Base-by-base conservation (phyloP, 2,329 filamentous ascomycete genomes). In the Samsoniella hepiali region DNA sequence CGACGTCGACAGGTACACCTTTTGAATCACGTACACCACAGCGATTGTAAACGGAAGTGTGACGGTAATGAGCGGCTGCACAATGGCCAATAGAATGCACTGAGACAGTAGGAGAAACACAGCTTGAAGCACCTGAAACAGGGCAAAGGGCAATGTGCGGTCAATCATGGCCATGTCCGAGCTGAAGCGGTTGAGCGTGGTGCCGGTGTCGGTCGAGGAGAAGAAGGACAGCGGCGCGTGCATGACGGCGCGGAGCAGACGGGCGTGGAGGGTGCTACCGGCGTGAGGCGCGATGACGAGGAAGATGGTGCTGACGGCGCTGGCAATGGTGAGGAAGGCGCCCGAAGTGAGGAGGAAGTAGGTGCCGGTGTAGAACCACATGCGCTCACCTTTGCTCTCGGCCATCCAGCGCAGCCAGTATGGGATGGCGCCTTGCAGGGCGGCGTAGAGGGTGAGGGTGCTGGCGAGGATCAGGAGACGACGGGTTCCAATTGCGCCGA, bases 1-100 rank as follows among this genome's bases (percentile, higher is more conserved):
- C 9, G 67, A 68, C 11, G 67, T 68, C 0, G 55, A 9, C 29
- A 68, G 49, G 62, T 68, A 68, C 15, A 68, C 42, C 32, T 63
- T 66, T 29, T 68, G 67, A 8, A 68, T 44, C 3, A 67, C 3
- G 47, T 59, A 67, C 5, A 67, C 38, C 9, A 45, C 53, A 0
- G 58, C 2, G 13, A 60, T 31, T 9, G 56, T 53, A 42, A 65
- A 58, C 5, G 65, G 65, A 11, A 64, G 29, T 1, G 49, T 58
- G 11, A 59, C 15, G 9, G 34, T 17, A 45, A 66, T 57, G 17
- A 65, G 32, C 0, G 60, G 51, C 59, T 66, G 65, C 9, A 58
- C 53, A 31, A 63, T 60, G 11, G 15, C 22, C 10, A 66, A 50
- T 2, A 66, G 50, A 5, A 66, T 29, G 49, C 40, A 58, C 42